A percentile compares a stretch with the other conserved stretches of the same genome.
phyloP scores from a whole-genome alignment of 805 yeast genomes.

The Ogataea pini region DNA sequence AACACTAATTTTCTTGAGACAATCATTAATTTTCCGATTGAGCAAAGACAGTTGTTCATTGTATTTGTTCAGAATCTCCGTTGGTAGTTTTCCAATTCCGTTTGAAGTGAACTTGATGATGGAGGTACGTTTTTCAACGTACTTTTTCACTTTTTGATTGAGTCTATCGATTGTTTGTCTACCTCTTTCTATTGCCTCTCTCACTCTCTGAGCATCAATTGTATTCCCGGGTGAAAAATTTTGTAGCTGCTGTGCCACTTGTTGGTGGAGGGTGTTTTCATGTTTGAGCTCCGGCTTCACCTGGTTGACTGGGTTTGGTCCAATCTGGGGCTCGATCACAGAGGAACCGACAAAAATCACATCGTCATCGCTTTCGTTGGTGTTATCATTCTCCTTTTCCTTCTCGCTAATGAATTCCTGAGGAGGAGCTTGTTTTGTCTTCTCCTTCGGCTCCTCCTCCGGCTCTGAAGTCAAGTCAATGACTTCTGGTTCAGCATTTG shows the following conservation, averaged over 20 bases:
- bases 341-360: conserved; percentile 18
- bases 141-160: conserved; percentile 8
- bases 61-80: conserved; percentile 5
- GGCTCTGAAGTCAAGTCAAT: conserved; percentile 22
- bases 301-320: background rate
- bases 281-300: background rate
- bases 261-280: background rate
- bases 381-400: background rate
- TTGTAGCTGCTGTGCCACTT: background rate
- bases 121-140: conserved; percentile 14
- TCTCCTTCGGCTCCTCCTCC: conserved; percentile 3
- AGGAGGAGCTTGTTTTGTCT: background rate
- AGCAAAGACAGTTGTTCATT: conserved; percentile 10
- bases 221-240: no score
- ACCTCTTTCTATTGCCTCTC: conserved; percentile 10
- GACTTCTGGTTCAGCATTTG: conserved; percentile 8
- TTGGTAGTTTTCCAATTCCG: conserved; percentile 15
- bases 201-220: conserved; percentile 8
- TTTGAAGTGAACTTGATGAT: conserved; percentile 14
- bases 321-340: conserved; percentile 1
- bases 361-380: conserved; percentile 14
- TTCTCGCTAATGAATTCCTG: no score
- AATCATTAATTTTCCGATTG: conserved; percentile 12
- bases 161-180: conserved; percentile 8
- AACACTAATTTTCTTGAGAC: background rate